phyloP scores from a whole-genome alignment of 2,329 filamentous ascomycete species.

The Piedraia hortae region DNA sequence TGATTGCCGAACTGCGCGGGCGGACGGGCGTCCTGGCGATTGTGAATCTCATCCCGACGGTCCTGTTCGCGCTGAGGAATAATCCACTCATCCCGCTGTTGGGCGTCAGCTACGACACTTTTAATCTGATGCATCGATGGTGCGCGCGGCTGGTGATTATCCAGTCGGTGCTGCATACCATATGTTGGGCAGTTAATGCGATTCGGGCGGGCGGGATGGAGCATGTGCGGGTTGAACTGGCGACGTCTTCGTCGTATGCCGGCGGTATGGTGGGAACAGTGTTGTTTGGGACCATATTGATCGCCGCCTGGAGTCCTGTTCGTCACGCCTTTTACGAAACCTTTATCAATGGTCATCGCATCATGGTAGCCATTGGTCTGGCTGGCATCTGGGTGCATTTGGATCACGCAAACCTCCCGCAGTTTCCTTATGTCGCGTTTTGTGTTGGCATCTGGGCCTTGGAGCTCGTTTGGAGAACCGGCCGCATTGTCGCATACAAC shows the following conservation, averaged over 20 bases:
- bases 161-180: conserved; percentile 41
- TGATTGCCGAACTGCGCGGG: conserved; percentile 61
- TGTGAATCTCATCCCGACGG: conserved; percentile 74
- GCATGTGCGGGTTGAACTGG: conserved; percentile 27
- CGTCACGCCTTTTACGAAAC: conserved; percentile 94
- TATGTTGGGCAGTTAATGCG: conserved; percentile 45
- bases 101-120: conserved; percentile 81
- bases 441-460: conserved; percentile 50
- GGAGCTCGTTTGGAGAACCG: conserved; percentile 28
- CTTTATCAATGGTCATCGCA: conserved; percentile 66
- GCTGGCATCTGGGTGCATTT: conserved; percentile 57
- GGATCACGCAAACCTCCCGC: conserved; percentile 34
- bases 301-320: conserved; percentile 50
- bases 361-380: conserved; percentile 40
- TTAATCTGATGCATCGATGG: conserved; percentile 75
- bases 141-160: conserved; percentile 45
- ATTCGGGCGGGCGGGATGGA: conserved; percentile 30
- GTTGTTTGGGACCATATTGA: conserved; percentile 35
- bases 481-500: conserved; percentile 26
- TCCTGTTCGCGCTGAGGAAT: conserved; percentile 74
- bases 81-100: conserved; percentile 67
- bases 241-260: conserved; percentile 33
- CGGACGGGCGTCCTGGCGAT: conserved; percentile 60
- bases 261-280: conserved; percentile 32
- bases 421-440: conserved; percentile 46